phyloP scores from a whole-genome alignment of 1,284 basidiomycete species.

The Cryptococcus hybrid region DNA sequence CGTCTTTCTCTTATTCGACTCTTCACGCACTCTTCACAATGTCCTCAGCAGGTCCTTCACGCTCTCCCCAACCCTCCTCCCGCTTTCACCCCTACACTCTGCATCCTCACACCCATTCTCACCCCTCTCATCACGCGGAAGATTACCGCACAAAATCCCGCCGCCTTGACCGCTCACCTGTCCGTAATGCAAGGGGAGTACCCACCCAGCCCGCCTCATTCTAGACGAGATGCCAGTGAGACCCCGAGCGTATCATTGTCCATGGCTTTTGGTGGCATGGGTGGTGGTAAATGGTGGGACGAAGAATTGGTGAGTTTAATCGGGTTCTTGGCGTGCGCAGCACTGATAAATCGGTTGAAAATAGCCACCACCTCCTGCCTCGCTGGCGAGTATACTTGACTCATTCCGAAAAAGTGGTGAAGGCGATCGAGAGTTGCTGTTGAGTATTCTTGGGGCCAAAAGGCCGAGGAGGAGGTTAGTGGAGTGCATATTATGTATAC shows the following conservation, averaged over 20 bases:
- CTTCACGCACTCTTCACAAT: not conserved
- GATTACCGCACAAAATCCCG: not conserved
- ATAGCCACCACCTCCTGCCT: constrained; percentile 61
- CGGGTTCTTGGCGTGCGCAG: no score
- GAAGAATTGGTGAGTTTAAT: constrained; percentile 37
- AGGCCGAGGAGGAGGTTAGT: constrained; percentile 78
- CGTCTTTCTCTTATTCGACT: constrained; percentile 1
- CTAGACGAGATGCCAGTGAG: constrained; percentile 31
- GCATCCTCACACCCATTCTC: not conserved
- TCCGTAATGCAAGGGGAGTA: constrained; percentile 11
- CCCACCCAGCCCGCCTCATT: constrained; percentile 42
- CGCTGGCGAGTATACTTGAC: constrained; percentile 73
- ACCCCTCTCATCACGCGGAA: not conserved
- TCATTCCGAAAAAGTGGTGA: constrained; percentile 80
- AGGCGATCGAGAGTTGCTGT: constrained; percentile 82
- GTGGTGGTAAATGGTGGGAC: constrained; percentile 45
- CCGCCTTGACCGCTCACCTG: not conserved
- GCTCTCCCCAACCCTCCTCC: not conserved
- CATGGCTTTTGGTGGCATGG: constrained; percentile 24
- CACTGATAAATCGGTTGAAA: no score
- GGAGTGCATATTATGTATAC: not conserved
- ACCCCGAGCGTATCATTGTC: constrained; percentile 28
- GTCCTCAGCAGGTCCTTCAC: constrained; percentile 5
- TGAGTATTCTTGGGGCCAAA: constrained; percentile 85
- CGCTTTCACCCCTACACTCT: constrained; percentile 24